These are phyloP conservation scores for Podila epigama DNA, from an alignment of 192 early-diverging fungal species.

Conservation along the genomic window DNA sequence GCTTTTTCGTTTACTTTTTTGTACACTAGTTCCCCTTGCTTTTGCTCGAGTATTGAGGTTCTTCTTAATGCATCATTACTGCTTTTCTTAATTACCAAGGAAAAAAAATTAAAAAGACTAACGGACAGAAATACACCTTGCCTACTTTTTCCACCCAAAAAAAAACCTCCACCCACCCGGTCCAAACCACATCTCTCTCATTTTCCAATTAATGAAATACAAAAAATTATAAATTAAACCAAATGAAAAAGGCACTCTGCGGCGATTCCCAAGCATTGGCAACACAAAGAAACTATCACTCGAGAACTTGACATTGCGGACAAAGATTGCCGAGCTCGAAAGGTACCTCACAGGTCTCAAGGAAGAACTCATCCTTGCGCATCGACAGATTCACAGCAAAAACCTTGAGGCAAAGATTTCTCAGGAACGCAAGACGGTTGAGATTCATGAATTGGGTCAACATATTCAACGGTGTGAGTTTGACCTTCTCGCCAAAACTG, in stretches of 20 bases:
- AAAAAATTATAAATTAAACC: background rate
- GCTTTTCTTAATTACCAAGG: too few relatives aligned
- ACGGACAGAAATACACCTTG: too few relatives aligned
- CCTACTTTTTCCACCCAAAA: too few relatives aligned
- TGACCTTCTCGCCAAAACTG: slow-evolving; percentile 15
- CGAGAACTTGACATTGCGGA: slow-evolving; percentile 20
- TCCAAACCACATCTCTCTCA: background rate
- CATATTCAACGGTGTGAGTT: slow-evolving; percentile 36
- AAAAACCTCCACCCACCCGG: too few relatives aligned
- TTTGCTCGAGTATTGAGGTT: too few relatives aligned
- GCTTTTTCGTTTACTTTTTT: too few relatives aligned
- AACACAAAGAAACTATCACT: slow-evolving; percentile 6
- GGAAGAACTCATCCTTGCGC: slow-evolving; percentile 25
- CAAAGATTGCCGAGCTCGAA: slow-evolving; percentile 34
- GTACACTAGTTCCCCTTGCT: too few relatives aligned
- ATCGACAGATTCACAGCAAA: slow-evolving; percentile 21
- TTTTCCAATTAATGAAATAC: background rate
- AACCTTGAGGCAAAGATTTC: slow-evolving; percentile 18
- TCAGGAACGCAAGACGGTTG: slow-evolving; percentile 16
- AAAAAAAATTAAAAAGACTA: too few relatives aligned
- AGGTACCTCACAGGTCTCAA: slow-evolving; percentile 36
- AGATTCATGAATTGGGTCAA: slow-evolving; percentile 23
- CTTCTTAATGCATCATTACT: too few relatives aligned
- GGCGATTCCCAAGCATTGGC: slow-evolving; percentile 13
- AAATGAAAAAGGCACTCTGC: background rate